Percentiles rank a stretch among this genome's conserved stretches.
phyloP scores from a whole-genome alignment of 2,329 filamentous ascomycete species.

The Venturia carpophila region DNA sequence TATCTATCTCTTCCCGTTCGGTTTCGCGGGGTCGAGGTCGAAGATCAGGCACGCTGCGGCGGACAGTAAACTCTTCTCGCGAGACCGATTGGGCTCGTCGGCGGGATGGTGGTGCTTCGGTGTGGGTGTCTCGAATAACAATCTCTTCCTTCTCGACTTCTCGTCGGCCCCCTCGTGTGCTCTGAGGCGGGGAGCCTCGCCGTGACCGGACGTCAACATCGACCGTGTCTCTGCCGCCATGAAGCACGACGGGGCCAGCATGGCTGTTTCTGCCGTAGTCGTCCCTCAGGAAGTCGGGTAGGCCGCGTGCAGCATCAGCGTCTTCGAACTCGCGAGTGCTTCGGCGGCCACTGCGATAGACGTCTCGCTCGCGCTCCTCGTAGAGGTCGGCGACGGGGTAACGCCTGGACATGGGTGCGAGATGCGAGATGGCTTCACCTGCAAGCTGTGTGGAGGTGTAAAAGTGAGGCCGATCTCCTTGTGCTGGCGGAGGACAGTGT shows the following conservation, averaged over 20 bases:
- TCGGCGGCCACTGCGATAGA: conserved; percentile 36
- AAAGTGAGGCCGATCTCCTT: neutral
- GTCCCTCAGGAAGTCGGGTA: conserved; percentile 44
- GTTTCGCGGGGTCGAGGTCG: conserved; percentile 15
- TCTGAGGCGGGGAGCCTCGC: conserved; percentile 14
- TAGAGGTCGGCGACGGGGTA: conserved; percentile 41
- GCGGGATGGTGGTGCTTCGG: conserved; percentile 23
- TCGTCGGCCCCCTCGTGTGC: conserved; percentile 27
- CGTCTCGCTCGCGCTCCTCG: conserved; percentile 43
- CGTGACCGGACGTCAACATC: conserved; percentile 6
- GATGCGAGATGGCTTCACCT: conserved; percentile 1
- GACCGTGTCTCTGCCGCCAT: conserved; percentile 26
- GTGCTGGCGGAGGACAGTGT: neutral
- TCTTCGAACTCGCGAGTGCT: conserved; percentile 41
- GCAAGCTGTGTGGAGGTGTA: conserved; percentile 2
- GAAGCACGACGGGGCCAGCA: conserved; percentile 40
- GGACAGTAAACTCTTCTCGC: conserved; percentile 17
- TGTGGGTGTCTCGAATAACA: conserved; percentile 24
- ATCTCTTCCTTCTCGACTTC: conserved; percentile 30
- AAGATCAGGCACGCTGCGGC: conserved; percentile 17
- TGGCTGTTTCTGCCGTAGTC: conserved; percentile 38
- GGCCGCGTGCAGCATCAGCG: conserved; percentile 36
- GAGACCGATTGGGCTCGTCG: conserved; percentile 15
- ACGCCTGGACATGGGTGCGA: conserved; percentile 33
- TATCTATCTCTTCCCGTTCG: conserved; percentile 19